Evolutionary conservation across 345 rosid genomes (phyloP).

Genomic region (Syzygium oleosum): DNA sequence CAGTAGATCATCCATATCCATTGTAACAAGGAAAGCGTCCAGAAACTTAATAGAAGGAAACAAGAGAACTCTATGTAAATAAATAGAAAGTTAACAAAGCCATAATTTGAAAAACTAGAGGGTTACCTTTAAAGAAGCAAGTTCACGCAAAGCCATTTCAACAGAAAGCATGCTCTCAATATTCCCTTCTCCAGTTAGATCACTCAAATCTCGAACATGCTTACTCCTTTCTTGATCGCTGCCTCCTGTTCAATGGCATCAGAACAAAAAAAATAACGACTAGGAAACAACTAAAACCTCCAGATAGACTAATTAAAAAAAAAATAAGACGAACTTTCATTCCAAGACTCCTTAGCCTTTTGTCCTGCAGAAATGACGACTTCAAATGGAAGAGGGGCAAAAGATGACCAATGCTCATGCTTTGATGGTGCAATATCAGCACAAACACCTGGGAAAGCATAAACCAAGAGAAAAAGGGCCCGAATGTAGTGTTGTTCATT

Average conservation of each 20-base stretch:
- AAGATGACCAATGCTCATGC: constrained; percentile 88
- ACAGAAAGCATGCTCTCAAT: constrained; percentile 98
- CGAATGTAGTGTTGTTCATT: neutral
- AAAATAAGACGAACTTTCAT: constrained; percentile 40
- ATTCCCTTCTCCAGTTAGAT: constrained; percentile 92
- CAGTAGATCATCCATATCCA: neutral
- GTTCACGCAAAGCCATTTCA: constrained; percentile 94
- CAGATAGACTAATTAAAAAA: neutral
- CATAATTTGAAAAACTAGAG: neutral
- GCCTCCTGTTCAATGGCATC: constrained; percentile 28
- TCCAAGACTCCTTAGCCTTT: constrained; percentile 76
- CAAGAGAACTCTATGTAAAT: neutral
- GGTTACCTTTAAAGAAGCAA: constrained; percentile 81
- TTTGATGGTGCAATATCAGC: constrained; percentile 73
- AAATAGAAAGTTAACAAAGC: neutral
- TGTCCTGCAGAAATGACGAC: constrained; percentile 95
- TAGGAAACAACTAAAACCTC: neutral
- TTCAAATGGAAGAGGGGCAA: constrained; percentile 98
- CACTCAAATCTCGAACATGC: constrained; percentile 50
- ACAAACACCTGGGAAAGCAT: constrained; percentile 34
- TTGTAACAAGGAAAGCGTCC: neutral
- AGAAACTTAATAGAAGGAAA: neutral
- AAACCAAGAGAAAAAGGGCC: neutral
- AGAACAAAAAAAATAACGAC: neutral
- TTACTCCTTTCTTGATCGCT: constrained; percentile 45